phyloP scores from a whole-genome alignment of 2,329 filamentous ascomycete genomes.

The Colletotrichum sp. region DNA sequence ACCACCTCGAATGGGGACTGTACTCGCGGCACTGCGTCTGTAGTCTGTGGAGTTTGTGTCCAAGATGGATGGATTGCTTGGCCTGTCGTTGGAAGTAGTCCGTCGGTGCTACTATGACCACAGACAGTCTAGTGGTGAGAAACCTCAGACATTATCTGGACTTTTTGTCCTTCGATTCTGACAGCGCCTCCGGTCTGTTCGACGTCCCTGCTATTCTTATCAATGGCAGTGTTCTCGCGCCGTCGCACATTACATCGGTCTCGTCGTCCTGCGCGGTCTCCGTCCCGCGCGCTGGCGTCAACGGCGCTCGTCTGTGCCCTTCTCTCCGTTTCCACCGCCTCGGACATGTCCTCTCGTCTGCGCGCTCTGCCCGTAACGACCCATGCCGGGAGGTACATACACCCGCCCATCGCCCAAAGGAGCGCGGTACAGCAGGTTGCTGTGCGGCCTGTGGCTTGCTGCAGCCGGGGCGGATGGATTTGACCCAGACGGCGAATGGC shows the following conservation, averaged over 20 bases:
- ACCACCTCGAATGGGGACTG: not conserved
- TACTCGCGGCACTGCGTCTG: not conserved
- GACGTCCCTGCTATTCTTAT: not conserved
- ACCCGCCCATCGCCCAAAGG: slow-evolving; percentile 1
- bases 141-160: slow-evolving; percentile 7
- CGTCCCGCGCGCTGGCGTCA: slow-evolving; percentile 8
- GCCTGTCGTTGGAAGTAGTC: not conserved
- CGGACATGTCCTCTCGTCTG: not conserved
- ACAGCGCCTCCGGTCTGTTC: not conserved
- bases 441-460: slow-evolving; percentile 5
- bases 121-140: not conserved
- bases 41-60: not conserved
- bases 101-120: not conserved
- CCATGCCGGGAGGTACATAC: not conserved
- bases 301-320: slow-evolving; percentile 12
- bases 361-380: not conserved
- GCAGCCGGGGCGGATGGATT: slow-evolving; percentile 3
- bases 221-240: not conserved
- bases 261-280: not conserved
- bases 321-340: slow-evolving; percentile 19
- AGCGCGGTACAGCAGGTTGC: slow-evolving; percentile 4
- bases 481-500: not conserved
- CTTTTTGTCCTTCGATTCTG: not conserved
- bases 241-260: not conserved
- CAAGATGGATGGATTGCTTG: not conserved